Base-by-base conservation (phyloP, 2,329 filamentous ascomycete species). In the Ophiostoma tasmaniense region DNA sequence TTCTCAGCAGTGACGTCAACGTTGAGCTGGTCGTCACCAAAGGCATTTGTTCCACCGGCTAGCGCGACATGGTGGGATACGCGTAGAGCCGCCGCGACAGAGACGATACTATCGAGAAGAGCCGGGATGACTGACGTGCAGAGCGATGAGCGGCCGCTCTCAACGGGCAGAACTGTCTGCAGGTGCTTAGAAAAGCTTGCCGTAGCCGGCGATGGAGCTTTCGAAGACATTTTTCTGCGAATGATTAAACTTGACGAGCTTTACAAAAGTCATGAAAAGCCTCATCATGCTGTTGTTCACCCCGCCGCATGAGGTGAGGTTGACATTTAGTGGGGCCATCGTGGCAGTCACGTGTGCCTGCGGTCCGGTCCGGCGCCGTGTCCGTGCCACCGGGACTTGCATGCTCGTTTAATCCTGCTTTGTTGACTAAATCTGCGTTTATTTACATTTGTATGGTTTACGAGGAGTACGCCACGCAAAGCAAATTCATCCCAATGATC, bases 1-100 rank as follows among this genome's bases (percentile, higher is more conserved):
- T 78, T 75, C 74, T 87, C 85, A 1, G 83, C 79, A 2, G 78
- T 69, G 1, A 87, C 81, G 72, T 87, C 71, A 14, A 73, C 71
- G 11, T 73, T 73, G 14, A 73, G 69, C 67, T 73, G 71, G 55
- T 68, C 69, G 72, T 87, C 85, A 22, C 85, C 88, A 74, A 87
- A 87, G 1, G 78, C 77, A 73, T 87, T 87, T 50, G 83, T 68
- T 20, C 67, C 79, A 0, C 81, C 82, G 25, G 83, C 84, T 1
- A 79, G 79, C 0, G 81, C 76, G 66, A 87, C 81, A 66, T 79
- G 75, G 69, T 84, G 81, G 0, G 82, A 77, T 1, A 69, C 71
- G n/a, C 80, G 79, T 11, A 87, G 79, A 1, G 79, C 75, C 6
- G 74, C 73, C 52, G 82, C 79, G 66, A 86, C 82, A 10, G 77